Base-by-base conservation (phyloP, 345 rosid genomes). In the Hypericum perforatum region DNA sequence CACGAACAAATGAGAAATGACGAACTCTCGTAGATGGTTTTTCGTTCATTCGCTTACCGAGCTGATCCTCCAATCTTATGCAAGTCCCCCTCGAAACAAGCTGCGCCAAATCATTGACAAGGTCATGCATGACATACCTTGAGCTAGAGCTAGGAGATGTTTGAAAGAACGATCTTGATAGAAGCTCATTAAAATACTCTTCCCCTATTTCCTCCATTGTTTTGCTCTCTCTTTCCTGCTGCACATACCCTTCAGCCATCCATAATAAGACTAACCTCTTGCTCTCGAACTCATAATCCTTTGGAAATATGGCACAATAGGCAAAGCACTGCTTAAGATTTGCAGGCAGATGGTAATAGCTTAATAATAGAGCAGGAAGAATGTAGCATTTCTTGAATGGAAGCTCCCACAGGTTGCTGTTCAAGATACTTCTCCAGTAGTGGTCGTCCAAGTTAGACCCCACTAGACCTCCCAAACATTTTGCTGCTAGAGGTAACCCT, bases 171-270 rank as follows among this genome's bases (percentile, higher is more conserved):
- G 48, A 44, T 44, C 48, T 44, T 44, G 48, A 44, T 44, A 44
- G 13, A n/a, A 44, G 48, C 11, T 44, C 48, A 44, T 15, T 11
- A n/a, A 44, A 44, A 44, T 44, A 44, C 48, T 3, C 12, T 8
- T 44, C 48, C 11, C 48, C 48, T 9, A 9, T 15, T 44, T 44
- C 48, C 12, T 44, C 48, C 48, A 44, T 44, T n/a, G 48, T 44
- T 44, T 44, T 44, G 14, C 48, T 11, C 14, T 44, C 48, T 44
- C 32, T 22, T 22, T 7, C 48, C 48, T 44, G n/a, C 48, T 44
- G 48, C 11, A 44, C 48, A n/a, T 10, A 44, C 11, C 48, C 48
- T 44, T 44, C 48, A 11, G 48, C 48, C 48, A 44, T 44, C 48
- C 48, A 44, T 44, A 44, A n/a, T 15, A 44, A 44, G 14, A 44